phyloP scores from a whole-genome alignment of 1,284 basidiomycete genomes.

The Ustanciosporium gigantosporum region DNA sequence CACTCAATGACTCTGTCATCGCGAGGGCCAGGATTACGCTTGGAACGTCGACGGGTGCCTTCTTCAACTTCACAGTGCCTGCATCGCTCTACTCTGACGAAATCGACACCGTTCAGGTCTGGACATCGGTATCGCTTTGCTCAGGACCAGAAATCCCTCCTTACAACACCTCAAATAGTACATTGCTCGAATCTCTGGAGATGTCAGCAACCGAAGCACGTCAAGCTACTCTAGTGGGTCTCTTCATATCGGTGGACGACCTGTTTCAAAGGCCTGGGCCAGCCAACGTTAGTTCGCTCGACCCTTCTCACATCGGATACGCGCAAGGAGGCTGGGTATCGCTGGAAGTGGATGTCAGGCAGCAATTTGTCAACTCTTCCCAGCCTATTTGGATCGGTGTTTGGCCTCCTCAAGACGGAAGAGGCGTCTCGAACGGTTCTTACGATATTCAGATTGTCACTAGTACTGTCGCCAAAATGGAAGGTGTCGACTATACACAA shows the following conservation, averaged over 20 bases:
- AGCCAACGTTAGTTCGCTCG: constrained; percentile 23
- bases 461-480: constrained; percentile 35
- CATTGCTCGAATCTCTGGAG: constrained; percentile 29
- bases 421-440: constrained; percentile 23
- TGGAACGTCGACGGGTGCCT: constrained; percentile 24
- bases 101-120: constrained; percentile 18
- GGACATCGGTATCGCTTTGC: constrained; percentile 50
- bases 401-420: constrained; percentile 45
- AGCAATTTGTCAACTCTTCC: constrained; percentile 24
- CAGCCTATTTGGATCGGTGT: constrained; percentile 50
- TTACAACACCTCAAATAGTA: constrained; percentile 50
- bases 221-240: constrained; percentile 35
- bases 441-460: constrained; percentile 41
- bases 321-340: constrained; percentile 50
- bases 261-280: constrained; percentile 34
- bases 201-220: constrained; percentile 35
- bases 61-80: constrained; percentile 42
- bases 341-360: constrained; percentile 22
- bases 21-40: constrained; percentile 25
- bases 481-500: constrained; percentile 29
- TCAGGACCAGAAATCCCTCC: constrained; percentile 48
- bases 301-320: constrained; percentile 18
- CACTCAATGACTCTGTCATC: constrained; percentile 44
- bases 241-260: constrained; percentile 43
- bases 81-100: constrained; percentile 10